Evolutionary conservation across 306 rosid species (phyloP).

Genomic region (Prunus padus): DNA sequence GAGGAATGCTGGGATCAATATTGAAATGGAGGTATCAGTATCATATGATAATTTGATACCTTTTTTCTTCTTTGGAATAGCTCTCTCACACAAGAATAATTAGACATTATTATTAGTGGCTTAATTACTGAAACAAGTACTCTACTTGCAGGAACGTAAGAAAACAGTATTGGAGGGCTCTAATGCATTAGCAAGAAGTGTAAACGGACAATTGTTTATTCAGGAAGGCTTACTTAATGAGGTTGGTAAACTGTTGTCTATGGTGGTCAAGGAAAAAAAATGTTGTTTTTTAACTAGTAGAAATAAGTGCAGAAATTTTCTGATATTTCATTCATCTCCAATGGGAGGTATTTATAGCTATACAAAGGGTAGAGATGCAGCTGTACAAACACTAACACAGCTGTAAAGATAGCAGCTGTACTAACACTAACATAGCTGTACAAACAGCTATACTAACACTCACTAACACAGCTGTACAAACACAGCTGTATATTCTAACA

Average conservation of each 20-base stretch:
- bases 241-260: conserved; percentile 45
- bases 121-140: conserved; percentile 9
- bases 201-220: conserved; percentile 60
- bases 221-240: conserved; percentile 75
- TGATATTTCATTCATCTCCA: too few species aligned
- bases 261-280: conserved; percentile 16
- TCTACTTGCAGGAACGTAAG: conserved; percentile 64
- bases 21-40: conserved; percentile 76
- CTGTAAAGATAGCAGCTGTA: too few species aligned
- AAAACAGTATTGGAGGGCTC: conserved; percentile 57
- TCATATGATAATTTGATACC: not conserved
- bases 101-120: not conserved
- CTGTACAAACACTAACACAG: too few species aligned
- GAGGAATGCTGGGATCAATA: conserved; percentile 54
- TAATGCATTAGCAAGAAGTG: conserved; percentile 63
- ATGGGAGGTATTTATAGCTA: too few species aligned
- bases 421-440: too few species aligned
- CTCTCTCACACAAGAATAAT: not conserved
- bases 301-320: too few species aligned
- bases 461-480: too few species aligned
- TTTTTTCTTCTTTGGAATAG: not conserved
- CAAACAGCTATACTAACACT: too few species aligned
- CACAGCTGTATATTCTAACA: too few species aligned
- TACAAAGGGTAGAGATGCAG: too few species aligned
- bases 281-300: conserved; percentile 7